These are phyloP conservation scores for Fusarium abutilonis DNA, from an alignment of 2,329 filamentous ascomycete species.

Conservation along the genomic window DNA sequence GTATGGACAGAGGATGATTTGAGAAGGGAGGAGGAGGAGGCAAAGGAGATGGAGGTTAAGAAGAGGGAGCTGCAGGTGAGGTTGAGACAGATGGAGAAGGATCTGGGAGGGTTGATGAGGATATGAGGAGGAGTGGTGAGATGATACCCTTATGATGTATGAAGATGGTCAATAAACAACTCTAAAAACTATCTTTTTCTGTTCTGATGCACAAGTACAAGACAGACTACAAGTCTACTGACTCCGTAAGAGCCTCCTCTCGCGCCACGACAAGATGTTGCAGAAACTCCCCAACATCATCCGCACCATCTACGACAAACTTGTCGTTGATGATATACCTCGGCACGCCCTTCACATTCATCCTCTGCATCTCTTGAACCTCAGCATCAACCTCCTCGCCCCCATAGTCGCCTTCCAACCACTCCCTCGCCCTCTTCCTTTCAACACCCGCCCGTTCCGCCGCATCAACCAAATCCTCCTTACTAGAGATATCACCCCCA, in stretches of 20 bases:
- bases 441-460: constrained; percentile 65
- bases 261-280: constrained; percentile 68
- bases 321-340: constrained; percentile 77
- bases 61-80: constrained; percentile 66
- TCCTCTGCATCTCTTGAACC: constrained; percentile 61
- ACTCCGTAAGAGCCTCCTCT: constrained; percentile 36
- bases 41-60: constrained; percentile 64
- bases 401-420: constrained; percentile 64
- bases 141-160: constrained; percentile 36
- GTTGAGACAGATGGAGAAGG: constrained; percentile 64
- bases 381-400: constrained; percentile 67
- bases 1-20: constrained; percentile 75
- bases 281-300: constrained; percentile 74
- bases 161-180: constrained; percentile 1
- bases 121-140: constrained; percentile 53
- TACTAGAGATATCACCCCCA: constrained; percentile 70
- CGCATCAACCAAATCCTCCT: constrained; percentile 61
- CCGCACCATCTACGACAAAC: constrained; percentile 75
- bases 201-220: background rate
- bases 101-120: constrained; percentile 63
- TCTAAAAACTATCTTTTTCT: background rate
- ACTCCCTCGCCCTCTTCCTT: constrained; percentile 60
- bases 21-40: constrained; percentile 73
- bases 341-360: constrained; percentile 73
- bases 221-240: background rate